Evolutionary conservation across 2,329 filamentous ascomycete species (phyloP).

Genomic region (Fusarium coicis): DNA sequence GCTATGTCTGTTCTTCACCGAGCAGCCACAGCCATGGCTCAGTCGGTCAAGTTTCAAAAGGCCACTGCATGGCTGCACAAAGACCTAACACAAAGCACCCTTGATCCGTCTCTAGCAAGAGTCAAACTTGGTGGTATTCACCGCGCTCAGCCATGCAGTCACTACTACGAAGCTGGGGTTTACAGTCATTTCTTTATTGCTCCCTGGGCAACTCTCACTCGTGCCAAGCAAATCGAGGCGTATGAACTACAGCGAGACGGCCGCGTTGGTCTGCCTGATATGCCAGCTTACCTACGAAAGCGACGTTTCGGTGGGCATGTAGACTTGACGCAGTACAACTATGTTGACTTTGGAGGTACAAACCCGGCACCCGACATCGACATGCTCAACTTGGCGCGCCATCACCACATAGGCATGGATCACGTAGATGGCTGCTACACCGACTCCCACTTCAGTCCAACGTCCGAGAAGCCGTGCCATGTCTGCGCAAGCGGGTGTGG

Average conservation of each 20-base stretch:
- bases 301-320: constrained; percentile 3
- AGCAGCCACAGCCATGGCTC: constrained; percentile 51
- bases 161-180: constrained; percentile 50
- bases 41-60: constrained; percentile 41
- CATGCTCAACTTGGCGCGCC: not conserved
- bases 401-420: constrained; percentile 19
- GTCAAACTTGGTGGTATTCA: constrained; percentile 56
- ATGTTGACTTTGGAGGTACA: constrained; percentile 13
- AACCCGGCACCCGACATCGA: not conserved
- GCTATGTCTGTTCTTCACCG: constrained; percentile 47
- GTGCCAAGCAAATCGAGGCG: constrained; percentile 25
- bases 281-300: not conserved
- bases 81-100: not conserved
- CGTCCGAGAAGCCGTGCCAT: constrained; percentile 3
- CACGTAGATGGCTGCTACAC: constrained; percentile 4
- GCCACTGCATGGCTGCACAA: constrained; percentile 50
- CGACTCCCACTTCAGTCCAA: constrained; percentile 30
- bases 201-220: constrained; percentile 39
- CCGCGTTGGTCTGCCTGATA: constrained; percentile 21
- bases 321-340: not conserved
- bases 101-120: constrained; percentile 43
- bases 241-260: constrained; percentile 39
- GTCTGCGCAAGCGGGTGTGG: constrained; percentile 30
- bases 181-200: constrained; percentile 46
- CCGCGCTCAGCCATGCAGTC: constrained; percentile 55